These are phyloP conservation scores for Kwoniella botswanensis DNA, from an alignment of 768 basidiomycete species.

Conservation along the genomic window DNA sequence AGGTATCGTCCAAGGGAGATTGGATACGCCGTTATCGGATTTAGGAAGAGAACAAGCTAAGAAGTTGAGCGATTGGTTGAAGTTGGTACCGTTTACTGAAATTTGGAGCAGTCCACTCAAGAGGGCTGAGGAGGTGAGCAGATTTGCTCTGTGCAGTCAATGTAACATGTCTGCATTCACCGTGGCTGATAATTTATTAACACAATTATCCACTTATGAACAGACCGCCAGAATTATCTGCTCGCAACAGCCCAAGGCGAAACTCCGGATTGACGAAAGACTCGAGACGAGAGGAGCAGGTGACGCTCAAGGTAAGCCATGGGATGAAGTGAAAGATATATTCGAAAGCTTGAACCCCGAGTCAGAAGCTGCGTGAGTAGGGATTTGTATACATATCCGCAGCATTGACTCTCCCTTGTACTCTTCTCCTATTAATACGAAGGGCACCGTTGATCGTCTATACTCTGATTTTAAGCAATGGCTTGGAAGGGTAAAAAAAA, in stretches of 20 bases:
- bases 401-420: not conserved
- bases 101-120: slow-evolving; percentile 75
- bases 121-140: slow-evolving; percentile 69
- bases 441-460: not conserved
- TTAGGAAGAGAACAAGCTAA: slow-evolving; percentile 27
- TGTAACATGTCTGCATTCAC: too few relatives aligned
- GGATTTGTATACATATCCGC: not conserved
- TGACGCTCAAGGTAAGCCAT: slow-evolving; percentile 21
- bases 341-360: slow-evolving; percentile 10
- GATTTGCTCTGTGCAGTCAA: not conserved
- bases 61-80: slow-evolving; percentile 25
- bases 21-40: slow-evolving; percentile 28
- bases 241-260: slow-evolving; percentile 21
- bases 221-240: slow-evolving; percentile 36
- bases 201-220: not conserved
- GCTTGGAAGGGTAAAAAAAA: too few relatives aligned
- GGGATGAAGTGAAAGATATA: slow-evolving; percentile 14
- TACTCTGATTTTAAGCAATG: not conserved
- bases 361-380: slow-evolving; percentile 22
- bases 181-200: not conserved
- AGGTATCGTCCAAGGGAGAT: slow-evolving; percentile 35
- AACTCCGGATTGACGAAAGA: slow-evolving; percentile 29
- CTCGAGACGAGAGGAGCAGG: slow-evolving; percentile 19
- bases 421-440: not conserved
- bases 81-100: slow-evolving; percentile 45